These are phyloP conservation scores for Prinsepia uniflora DNA, from an alignment of 306 rosid species.

Conservation along the genomic window DNA sequence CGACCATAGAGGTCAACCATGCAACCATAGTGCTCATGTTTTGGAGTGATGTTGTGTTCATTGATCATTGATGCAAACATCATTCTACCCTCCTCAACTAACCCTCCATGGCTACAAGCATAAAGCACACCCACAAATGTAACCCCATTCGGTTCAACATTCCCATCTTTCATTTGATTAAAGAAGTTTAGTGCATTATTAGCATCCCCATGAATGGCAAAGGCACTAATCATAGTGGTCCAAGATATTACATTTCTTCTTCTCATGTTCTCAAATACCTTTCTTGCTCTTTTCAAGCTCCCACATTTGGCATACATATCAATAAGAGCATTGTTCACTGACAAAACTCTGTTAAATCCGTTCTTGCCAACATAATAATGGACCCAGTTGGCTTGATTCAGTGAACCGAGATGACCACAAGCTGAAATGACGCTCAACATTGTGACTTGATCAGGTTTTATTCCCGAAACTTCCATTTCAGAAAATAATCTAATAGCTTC, in stretches of 20 bases:
- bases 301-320: conserved; percentile 82
- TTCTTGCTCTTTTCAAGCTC: conserved; percentile 56
- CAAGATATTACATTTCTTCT: conserved; percentile 68
- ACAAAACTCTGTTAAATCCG: conserved; percentile 48
- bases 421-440: conserved; percentile 76
- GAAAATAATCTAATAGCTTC: conserved; percentile 64
- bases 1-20: conserved; percentile 86
- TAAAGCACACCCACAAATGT: conserved; percentile 85
- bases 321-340: conserved; percentile 63
- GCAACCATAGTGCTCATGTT: conserved; percentile 85
- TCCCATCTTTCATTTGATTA: conserved; percentile 52
- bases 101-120: conserved; percentile 88
- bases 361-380: conserved; percentile 47
- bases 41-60: conserved; percentile 60
- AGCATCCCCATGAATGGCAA: conserved; percentile 79
- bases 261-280: conserved; percentile 58
- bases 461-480: conserved; percentile 44
- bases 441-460: conserved; percentile 63
- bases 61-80: conserved; percentile 59
- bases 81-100: conserved; percentile 56
- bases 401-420: conserved; percentile 63
- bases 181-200: conserved; percentile 49
- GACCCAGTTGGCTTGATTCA: conserved; percentile 56
- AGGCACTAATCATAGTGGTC: conserved; percentile 75
- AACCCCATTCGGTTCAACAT: conserved; percentile 60